Conservation (phyloP, 1,284 basidiomycete genomes). For the Cystobasidiaceae sp. region DNA sequence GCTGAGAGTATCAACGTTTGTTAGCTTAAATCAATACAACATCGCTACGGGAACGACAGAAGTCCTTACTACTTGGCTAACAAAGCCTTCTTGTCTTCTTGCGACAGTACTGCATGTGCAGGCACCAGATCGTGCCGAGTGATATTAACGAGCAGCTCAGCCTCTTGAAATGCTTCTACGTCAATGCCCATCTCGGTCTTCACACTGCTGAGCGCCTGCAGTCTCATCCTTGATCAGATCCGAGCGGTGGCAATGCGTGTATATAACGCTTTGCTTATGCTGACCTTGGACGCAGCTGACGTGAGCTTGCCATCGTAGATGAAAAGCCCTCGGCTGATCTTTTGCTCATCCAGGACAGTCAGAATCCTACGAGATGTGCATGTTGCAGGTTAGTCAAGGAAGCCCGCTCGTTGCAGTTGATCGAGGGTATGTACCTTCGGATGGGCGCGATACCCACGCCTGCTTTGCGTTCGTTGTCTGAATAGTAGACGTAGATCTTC, state of each 20-base stretch:
- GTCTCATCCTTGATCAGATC: neutral
- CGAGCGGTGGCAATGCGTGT: neutral
- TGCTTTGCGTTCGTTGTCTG: conserved; percentile 67
- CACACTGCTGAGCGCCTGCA: conserved; percentile 63
- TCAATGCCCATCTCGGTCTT: conserved; percentile 24
- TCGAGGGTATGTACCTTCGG: conserved; percentile 67
- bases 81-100: conserved; percentile 79
- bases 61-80: conserved; percentile 83
- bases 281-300: conserved; percentile 85
- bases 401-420: neutral
- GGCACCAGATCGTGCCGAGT: conserved; percentile 89
- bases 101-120: conserved; percentile 78
- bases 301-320: conserved; percentile 97
- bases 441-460: conserved; percentile 86
- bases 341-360: conserved; percentile 78
- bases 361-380: conserved; percentile 60
- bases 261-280: conserved; percentile 34
- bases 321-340: conserved; percentile 84
- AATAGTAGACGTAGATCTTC: conserved; percentile 91
- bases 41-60: neutral
- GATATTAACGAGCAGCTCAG: conserved; percentile 95
- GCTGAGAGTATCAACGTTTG: conserved; percentile 50
- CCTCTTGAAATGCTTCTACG: conserved; percentile 93
- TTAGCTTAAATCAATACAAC: conserved; percentile 21
- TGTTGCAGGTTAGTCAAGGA: neutral